These are phyloP conservation scores for Syzygium jambos DNA, from an alignment of 345 rosid species.

Conservation along the genomic window DNA sequence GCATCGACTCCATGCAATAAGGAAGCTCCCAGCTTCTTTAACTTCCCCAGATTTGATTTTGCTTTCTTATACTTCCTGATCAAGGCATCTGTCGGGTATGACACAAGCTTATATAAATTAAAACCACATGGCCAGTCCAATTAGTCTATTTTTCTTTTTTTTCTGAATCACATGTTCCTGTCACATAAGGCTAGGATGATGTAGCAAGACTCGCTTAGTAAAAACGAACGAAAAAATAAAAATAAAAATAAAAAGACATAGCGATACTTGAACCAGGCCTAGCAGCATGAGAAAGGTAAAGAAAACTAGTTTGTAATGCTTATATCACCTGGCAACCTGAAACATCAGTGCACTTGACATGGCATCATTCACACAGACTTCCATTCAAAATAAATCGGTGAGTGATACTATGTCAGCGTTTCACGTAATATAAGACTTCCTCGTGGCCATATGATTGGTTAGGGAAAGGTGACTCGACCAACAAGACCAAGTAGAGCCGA, in stretches of 20 bases:
- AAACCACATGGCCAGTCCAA: not conserved
- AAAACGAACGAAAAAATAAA: not conserved
- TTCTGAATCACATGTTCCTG: not conserved
- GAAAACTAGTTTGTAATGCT: not conserved
- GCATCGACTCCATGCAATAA: conserved; percentile 48
- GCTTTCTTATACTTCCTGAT: conserved; percentile 32
- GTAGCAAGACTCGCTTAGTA: too few species aligned
- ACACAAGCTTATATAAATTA: not conserved
- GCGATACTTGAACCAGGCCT: not conserved
- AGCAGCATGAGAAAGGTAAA: not conserved
- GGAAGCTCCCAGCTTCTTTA: conserved; percentile 30
- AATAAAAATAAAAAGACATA: not conserved
- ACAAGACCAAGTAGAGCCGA: not conserved
- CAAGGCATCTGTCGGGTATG: conserved; percentile 21
- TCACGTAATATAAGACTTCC: not conserved
- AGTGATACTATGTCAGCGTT: not conserved
- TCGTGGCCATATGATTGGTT: not conserved
- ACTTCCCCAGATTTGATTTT: conserved; percentile 21
- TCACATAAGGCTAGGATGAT: not conserved
- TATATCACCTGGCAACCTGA: not conserved
- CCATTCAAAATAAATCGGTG: not conserved
- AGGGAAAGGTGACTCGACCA: not conserved
- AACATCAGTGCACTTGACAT: not conserved
- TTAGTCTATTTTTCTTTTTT: not conserved
- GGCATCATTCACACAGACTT: not conserved